Evolutionary conservation across 352 stramenopile genomes (phyloP), one percentile per base, ranked within the genome.

Genomic region (Albugo laibachii): DNA sequence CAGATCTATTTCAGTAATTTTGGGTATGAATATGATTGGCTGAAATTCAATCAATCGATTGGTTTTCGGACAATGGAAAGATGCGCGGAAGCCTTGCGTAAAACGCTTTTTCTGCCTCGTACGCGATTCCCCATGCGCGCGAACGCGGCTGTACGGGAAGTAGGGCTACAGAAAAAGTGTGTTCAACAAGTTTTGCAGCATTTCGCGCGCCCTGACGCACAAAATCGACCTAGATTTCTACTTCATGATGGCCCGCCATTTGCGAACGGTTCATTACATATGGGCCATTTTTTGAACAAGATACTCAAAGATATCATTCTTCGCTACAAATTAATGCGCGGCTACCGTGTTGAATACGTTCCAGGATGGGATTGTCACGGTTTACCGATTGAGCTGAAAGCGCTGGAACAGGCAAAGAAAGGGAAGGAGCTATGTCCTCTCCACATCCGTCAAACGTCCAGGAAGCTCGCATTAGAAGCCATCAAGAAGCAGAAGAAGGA

Each of bases 281-380:
- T 97, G 64, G 95, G 95, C 27, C 89, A 97, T 58, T 83, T 94
- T 46, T 59, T 93, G 15, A 93, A 94, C 64, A 93, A 91, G 48
- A 68, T 81, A 43, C 63, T 97, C 14, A 99, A 99, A 67, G 95
- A 99, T 62, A 95, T 98, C 48, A 97, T 98, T 63, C 98, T 98
- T 57, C 76, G 93, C 0, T 85, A 88, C 54, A 80, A 98, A 55
- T 64, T 98, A 42, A 65, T 98, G 47, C 84, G 83, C 50, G 94
- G 94, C 6, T 84, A 88, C 44, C 69, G 93, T 53, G 80, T 98
- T 18, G 65, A 86, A 43, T 99, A 97, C 63, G 72, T 98, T 20
- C 95, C 95, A 1, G 94, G 95, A 38, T 99, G 95, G 95, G 95
- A 99, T 75, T 98, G 93, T 65, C 95, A 99, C 59, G 95, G 95